Percentiles rank a stretch among this genome's conserved stretches.
phyloP scores from a whole-genome alignment of 1,284 basidiomycete species.

The Ustilago lituana region DNA sequence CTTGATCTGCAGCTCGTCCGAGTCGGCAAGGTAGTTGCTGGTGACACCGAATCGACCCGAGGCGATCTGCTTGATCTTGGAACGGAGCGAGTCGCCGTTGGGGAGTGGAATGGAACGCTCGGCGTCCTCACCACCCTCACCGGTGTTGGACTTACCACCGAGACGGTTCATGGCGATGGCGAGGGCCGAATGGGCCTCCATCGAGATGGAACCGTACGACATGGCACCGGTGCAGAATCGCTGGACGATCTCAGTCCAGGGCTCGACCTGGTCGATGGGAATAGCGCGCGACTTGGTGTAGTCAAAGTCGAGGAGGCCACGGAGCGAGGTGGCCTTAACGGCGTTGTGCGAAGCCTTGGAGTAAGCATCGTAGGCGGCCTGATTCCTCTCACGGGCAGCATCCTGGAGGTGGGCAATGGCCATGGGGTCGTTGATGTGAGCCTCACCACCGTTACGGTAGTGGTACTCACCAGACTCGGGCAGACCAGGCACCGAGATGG shows the following conservation, averaged over 20 bases:
- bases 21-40: constrained; percentile 62
- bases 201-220: constrained; percentile 66
- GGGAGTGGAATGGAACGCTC: constrained; percentile 65
- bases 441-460: constrained; percentile 64
- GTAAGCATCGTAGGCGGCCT: constrained; percentile 61
- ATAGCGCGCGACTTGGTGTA: constrained; percentile 59
- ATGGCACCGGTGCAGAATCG: constrained; percentile 66
- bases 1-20: constrained; percentile 66
- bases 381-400: constrained; percentile 62
- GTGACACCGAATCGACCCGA: constrained; percentile 65
- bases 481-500: constrained; percentile 54
- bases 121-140: constrained; percentile 65
- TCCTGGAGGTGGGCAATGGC: constrained; percentile 65
- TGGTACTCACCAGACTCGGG: constrained; percentile 65
- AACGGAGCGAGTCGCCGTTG: constrained; percentile 65
- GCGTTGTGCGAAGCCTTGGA: constrained; percentile 61
- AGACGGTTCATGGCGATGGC: constrained; percentile 66
- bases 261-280: constrained; percentile 66
- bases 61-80: constrained; percentile 66
- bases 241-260: constrained; percentile 66
- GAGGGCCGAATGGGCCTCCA: constrained; percentile 64
- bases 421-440: constrained; percentile 63
- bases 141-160: constrained; percentile 65
- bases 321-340: constrained; percentile 59
- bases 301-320: constrained; percentile 63